Percentiles rank a stretch among this genome's conserved stretches.
Conservation (phyloP, 2,329 filamentous ascomycete species). For the Epichloe brachyelytri region DNA sequence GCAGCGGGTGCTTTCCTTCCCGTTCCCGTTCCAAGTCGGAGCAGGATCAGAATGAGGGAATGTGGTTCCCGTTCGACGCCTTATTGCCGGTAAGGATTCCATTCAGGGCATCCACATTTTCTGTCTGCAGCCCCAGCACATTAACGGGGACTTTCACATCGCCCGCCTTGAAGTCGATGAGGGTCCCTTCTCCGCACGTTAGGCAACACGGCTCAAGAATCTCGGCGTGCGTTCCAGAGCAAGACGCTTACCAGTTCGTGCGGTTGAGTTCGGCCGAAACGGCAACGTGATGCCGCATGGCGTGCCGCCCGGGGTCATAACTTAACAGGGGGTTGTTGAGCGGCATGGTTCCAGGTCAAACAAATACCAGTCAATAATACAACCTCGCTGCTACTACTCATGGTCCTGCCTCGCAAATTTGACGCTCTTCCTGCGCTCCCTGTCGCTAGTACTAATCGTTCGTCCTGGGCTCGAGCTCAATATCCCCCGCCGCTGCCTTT, state of each 20-base stretch:
- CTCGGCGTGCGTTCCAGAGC: too few relatives aligned
- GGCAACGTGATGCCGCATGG: too few relatives aligned
- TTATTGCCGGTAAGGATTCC: neutral
- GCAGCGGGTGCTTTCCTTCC: too few relatives aligned
- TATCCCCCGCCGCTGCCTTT: slow-evolving; percentile 22
- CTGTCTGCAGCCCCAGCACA: neutral
- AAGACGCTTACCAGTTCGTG: neutral
- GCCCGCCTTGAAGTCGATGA: neutral
- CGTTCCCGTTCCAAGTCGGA: too few relatives aligned
- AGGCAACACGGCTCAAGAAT: too few relatives aligned
- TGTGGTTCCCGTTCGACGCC: neutral
- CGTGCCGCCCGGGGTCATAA: too few relatives aligned
- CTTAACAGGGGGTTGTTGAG: too few relatives aligned
- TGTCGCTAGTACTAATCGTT: slow-evolving; percentile 22
- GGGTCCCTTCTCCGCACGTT: neutral
- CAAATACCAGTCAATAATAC: neutral
- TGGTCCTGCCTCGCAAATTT: slow-evolving; percentile 38
- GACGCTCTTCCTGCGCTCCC: slow-evolving; percentile 50
- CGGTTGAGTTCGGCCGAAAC: too few relatives aligned
- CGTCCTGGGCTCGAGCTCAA: slow-evolving; percentile 38
- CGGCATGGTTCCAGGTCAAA: neutral
- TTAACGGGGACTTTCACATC: neutral
- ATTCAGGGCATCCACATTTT: neutral
- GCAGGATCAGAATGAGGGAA: too few relatives aligned
- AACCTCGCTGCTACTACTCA: neutral